phyloP scores from a whole-genome alignment of 2,329 filamentous ascomycete species.

The Trichoderma simmonsii region DNA sequence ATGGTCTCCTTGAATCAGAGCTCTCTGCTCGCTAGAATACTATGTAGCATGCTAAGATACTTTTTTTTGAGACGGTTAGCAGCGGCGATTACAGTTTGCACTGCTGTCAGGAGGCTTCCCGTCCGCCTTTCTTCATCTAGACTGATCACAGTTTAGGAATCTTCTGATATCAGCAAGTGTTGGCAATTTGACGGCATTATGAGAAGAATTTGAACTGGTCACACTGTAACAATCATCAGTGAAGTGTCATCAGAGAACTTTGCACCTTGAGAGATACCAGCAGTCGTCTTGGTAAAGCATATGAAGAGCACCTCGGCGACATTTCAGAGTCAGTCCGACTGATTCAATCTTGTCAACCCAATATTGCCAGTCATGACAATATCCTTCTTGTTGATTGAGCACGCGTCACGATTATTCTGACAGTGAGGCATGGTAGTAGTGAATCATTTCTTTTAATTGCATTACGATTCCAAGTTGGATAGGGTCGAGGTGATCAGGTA shows the following conservation, averaged over 20 bases:
- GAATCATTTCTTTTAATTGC: background rate
- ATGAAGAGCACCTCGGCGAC: background rate
- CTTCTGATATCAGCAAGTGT: too few relatives aligned
- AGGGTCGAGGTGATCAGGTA: background rate
- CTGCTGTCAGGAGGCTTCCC: too few relatives aligned
- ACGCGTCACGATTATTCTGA: background rate
- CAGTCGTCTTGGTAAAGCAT: background rate
- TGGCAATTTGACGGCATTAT: background rate
- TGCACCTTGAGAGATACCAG: background rate
- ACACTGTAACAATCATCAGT: background rate
- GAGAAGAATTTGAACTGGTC: background rate
- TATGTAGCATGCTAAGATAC: too few relatives aligned
- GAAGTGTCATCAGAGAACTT: background rate
- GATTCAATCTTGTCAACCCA: background rate
- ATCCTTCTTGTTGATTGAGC: background rate
- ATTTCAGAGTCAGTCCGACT: background rate
- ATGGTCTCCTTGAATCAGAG: too few relatives aligned
- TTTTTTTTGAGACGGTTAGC: too few relatives aligned
- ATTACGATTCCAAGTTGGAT: background rate
- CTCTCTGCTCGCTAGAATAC: too few relatives aligned
- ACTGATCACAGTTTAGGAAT: too few relatives aligned
- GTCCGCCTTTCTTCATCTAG: too few relatives aligned
- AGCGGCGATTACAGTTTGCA: too few relatives aligned
- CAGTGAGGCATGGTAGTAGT: background rate
- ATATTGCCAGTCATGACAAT: background rate